phyloP scores from a whole-genome alignment of 768 basidiomycete genomes.

The Amanita inopinata region DNA sequence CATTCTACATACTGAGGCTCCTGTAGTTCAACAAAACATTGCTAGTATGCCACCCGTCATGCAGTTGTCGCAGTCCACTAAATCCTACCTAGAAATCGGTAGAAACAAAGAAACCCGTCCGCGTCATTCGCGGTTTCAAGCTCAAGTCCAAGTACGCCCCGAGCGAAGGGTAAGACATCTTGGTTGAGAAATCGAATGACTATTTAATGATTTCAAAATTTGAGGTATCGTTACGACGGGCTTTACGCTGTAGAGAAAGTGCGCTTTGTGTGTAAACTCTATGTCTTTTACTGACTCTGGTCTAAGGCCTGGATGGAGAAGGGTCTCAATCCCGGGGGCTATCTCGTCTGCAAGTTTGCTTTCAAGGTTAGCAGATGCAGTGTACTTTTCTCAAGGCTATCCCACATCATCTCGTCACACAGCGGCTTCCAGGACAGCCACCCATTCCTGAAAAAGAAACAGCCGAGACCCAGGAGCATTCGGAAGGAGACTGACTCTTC shows the following conservation, averaged over 20 bases:
- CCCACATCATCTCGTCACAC: neutral
- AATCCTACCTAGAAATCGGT: slow-evolving; percentile 44
- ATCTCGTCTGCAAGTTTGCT: slow-evolving; percentile 76
- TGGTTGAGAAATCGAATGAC: neutral
- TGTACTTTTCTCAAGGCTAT: neutral
- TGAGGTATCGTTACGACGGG: slow-evolving; percentile 85
- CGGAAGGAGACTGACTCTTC: neutral
- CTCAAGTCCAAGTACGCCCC: slow-evolving; percentile 66
- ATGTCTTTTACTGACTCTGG: neutral
- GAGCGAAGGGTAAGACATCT: slow-evolving; percentile 63
- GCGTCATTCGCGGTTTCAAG: slow-evolving; percentile 85
- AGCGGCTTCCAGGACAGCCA: slow-evolving; percentile 52
- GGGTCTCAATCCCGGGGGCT: slow-evolving; percentile 60
- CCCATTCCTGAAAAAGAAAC: slow-evolving; percentile 30
- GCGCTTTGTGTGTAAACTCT: slow-evolving; percentile 7
- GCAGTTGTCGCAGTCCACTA: neutral
- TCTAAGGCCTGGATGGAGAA: slow-evolving; percentile 63
- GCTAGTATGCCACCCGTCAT: slow-evolving; percentile 28
- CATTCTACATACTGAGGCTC: slow-evolving; percentile 1
- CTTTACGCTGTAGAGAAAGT: slow-evolving; percentile 74
- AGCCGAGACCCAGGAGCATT: slow-evolving; percentile 13
- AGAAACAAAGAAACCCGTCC: slow-evolving; percentile 74
- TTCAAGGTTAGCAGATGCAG: slow-evolving; percentile 49
- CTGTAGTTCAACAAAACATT: slow-evolving; percentile 58
- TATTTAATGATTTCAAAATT: neutral